These are phyloP conservation scores for Fusarium gaditjirri DNA, from an alignment of 2,329 filamentous ascomycete genomes.

Conservation along the genomic window DNA sequence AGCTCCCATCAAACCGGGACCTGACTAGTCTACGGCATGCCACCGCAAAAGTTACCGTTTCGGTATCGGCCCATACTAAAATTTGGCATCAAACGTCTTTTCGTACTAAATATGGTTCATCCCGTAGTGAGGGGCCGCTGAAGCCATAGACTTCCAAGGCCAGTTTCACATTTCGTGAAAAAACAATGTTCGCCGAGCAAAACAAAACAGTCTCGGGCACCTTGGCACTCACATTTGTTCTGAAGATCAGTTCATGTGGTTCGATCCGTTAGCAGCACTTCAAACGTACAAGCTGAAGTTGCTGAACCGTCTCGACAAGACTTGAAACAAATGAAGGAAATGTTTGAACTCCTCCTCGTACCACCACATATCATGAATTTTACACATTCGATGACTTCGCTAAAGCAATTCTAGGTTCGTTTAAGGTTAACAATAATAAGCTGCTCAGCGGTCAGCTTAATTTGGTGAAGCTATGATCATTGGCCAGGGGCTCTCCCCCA, in stretches of 20 bases:
- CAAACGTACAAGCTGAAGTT: background rate
- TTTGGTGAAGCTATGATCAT: slow-evolving; percentile 11
- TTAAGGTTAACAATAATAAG: slow-evolving; percentile 5
- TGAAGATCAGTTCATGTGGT: background rate
- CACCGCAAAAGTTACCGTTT: slow-evolving; percentile 6
- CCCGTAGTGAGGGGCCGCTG: background rate
- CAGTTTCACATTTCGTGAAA: slow-evolving; percentile 5
- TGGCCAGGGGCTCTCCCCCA: slow-evolving; percentile 5
- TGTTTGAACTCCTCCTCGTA: background rate
- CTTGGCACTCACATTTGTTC: background rate
- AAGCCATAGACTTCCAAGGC: background rate
- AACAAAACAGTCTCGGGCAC: background rate
- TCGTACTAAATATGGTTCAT: background rate
- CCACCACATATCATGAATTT: background rate
- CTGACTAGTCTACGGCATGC: background rate
- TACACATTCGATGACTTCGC: background rate
- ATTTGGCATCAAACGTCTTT: background rate
- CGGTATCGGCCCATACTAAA: background rate
- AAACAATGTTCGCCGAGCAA: background rate
- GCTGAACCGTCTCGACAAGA: background rate
- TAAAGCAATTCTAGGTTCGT: background rate
- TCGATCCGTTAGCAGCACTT: background rate
- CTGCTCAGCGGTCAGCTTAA: slow-evolving; percentile 1
- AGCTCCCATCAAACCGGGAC: background rate
- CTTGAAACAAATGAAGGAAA: background rate